Evolutionary conservation across 345 rosid genomes (phyloP), one percentile per base, ranked within the genome.

Genomic region (Bruguiera gymnorhiza): DNA sequence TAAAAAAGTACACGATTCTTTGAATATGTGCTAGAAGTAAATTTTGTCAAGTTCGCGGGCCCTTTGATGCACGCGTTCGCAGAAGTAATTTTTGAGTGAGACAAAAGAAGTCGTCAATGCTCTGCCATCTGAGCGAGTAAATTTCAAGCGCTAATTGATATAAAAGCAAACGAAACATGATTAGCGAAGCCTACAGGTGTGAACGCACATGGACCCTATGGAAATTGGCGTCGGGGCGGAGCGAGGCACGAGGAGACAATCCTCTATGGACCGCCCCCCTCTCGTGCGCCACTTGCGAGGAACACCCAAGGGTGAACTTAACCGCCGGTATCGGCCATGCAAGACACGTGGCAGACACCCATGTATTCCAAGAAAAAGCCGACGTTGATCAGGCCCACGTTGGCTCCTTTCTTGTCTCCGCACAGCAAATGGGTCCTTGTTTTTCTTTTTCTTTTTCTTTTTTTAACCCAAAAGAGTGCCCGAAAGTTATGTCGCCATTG

Each of bases 321-420:
- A 81, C 83, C 80, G 85, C 77, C 83, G 72, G 65, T 56, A 76
- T 73, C 78, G 84, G 83, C 76, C 72, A 11, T 24, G 5, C 0
- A 11, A n/a, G 48, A 60, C 76, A 76, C 81, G 80, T 61, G 83
- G 74, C 69, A 53, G 5, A 8, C 26, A 39, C 63, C 83, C 81
- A 79, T 72, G 83, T 79, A 83, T 74, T 27, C 20, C 62, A 39
- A 62, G 69, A 50, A 50, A 7, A 52, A 23, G 70, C 80, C 73
- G 29, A 63, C 66, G 67, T 74, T 66, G 70, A 63, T 10, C 59
- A 53, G 52, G 26, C 68, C 66, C 62, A 24, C 10, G 8, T 7
- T 20, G 48, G 73, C 8, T 3, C 13, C 21, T 23, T 23, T 43
- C 5, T 43, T 15, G 18, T 39, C 4, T 39, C 16, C 19, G 37